phyloP scores from a whole-genome alignment of 345 rosid species.

The Rhodamnia argentea region DNA sequence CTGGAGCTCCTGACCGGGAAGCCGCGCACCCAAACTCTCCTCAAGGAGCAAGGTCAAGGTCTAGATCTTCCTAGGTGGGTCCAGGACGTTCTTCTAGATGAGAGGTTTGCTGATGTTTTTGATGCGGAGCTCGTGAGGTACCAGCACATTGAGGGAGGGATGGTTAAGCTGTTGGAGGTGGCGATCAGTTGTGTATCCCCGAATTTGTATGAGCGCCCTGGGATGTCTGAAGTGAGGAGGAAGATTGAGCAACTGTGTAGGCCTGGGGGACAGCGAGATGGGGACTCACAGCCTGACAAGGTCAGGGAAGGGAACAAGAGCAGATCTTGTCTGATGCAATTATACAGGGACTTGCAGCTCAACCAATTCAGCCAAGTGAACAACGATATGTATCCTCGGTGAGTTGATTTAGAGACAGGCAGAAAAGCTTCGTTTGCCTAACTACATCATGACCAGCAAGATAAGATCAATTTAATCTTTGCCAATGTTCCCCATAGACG shows the following conservation, averaged over 20 bases:
- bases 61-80: conserved; percentile 87
- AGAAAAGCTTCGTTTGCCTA: neutral
- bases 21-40: conserved; percentile 60
- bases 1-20: conserved; percentile 83
- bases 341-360: no score
- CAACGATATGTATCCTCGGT: neutral
- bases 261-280: no score
- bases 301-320: no score
- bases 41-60: conserved; percentile 48
- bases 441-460: neutral
- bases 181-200: conserved; percentile 77
- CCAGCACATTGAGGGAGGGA: conserved; percentile 25
- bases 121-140: no score
- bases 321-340: no score
- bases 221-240: conserved; percentile 71
- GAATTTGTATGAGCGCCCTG: conserved; percentile 54
- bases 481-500: neutral
- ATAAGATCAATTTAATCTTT: neutral
- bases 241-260: conserved; percentile 11
- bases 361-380: no score
- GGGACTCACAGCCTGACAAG: no score
- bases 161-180: conserved; percentile 87
- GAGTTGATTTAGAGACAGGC: neutral
- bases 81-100: neutral
- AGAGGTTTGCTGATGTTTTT: no score